phyloP scores from a whole-genome alignment of 2,329 filamentous ascomycete genomes.

The Stylonectria norvegica region DNA sequence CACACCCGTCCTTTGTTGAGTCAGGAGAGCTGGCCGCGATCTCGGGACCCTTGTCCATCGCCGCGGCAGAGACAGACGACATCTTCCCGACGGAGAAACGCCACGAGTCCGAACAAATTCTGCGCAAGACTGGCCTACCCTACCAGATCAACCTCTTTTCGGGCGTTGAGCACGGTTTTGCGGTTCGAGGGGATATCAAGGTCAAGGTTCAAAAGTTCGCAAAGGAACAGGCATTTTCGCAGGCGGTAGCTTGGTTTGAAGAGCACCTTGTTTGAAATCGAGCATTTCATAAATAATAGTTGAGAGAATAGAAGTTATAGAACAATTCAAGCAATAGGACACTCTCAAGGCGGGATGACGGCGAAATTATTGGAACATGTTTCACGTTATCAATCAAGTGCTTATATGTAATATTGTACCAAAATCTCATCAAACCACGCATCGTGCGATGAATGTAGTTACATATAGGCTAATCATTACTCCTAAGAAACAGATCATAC shows the following conservation, averaged over 20 bases:
- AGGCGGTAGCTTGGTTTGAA: conserved; percentile 76
- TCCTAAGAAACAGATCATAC: no score
- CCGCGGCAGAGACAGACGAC: conserved; percentile 59
- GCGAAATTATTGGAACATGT: no score
- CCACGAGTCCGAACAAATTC: conserved; percentile 61
- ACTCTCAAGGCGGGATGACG: no score
- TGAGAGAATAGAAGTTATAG: no score
- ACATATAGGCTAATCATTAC: no score
- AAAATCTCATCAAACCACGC: no score
- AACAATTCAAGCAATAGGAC: no score
- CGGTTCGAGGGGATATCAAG: conserved; percentile 61
- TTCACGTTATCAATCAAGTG: no score
- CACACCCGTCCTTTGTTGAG: conserved; percentile 74
- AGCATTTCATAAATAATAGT: no score
- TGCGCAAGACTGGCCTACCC: conserved; percentile 50
- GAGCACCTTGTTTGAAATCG: conserved; percentile 2
- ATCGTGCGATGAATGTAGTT: no score
- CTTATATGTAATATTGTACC: no score
- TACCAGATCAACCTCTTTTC: conserved; percentile 79
- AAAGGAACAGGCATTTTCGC: conserved; percentile 77
- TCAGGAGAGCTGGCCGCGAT: conserved; percentile 64
- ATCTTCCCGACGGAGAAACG: conserved; percentile 64
- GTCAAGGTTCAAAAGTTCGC: conserved; percentile 61
- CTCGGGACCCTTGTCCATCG: conserved; percentile 65
- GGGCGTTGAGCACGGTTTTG: conserved; percentile 70